Percentiles rank a stretch among this genome's conserved stretches.
phyloP scores from a whole-genome alignment of 2,329 filamentous ascomycete species.

The Paraphaeosphaeria sporulosa region DNA sequence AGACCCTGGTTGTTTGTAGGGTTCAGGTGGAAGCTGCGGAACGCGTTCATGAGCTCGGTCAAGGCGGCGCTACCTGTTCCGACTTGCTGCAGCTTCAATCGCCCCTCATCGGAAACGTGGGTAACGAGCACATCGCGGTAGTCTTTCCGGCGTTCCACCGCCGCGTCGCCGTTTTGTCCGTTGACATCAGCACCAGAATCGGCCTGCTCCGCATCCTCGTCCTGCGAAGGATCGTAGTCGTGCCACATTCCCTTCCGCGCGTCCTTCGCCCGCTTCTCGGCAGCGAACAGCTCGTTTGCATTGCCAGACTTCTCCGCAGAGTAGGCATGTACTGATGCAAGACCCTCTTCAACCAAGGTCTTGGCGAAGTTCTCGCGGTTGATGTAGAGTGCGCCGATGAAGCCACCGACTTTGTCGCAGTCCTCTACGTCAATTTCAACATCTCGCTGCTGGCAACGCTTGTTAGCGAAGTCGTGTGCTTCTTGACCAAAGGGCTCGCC shows the following conservation, averaged over 20 bases:
- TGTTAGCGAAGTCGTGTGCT: constrained; percentile 89
- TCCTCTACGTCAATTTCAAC: constrained; percentile 95
- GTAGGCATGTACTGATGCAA: constrained; percentile 91
- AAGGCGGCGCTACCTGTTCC: constrained; percentile 85
- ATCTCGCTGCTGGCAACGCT: constrained; percentile 89
- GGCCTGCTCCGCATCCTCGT: constrained; percentile 67
- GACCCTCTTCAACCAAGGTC: constrained; percentile 88
- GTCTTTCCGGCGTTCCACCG: constrained; percentile 75
- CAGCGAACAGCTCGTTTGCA: constrained; percentile 82
- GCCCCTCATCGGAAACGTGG: constrained; percentile 82
- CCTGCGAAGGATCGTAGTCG: constrained; percentile 90
- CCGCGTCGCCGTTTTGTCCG: constrained; percentile 59
- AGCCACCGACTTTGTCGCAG: constrained; percentile 95
- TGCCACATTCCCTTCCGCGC: constrained; percentile 88
- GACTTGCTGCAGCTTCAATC: constrained; percentile 89
- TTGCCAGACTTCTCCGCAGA: constrained; percentile 96
- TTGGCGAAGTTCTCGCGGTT: constrained; percentile 97
- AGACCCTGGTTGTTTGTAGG: constrained; percentile 79
- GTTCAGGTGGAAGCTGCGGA: constrained; percentile 89
- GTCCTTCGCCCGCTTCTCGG: constrained; percentile 90
- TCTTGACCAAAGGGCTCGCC: constrained; percentile 96
- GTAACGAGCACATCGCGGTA: constrained; percentile 95
- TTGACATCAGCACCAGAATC: constrained; percentile 57
- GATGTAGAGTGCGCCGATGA: constrained; percentile 93
- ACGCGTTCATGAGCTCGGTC: constrained; percentile 87